A percentile compares a stretch with the other conserved stretches of the same genome.
phyloP scores from a whole-genome alignment of 495 filamentous ascomycete species.

The Aspergillus sclerotioniger region DNA sequence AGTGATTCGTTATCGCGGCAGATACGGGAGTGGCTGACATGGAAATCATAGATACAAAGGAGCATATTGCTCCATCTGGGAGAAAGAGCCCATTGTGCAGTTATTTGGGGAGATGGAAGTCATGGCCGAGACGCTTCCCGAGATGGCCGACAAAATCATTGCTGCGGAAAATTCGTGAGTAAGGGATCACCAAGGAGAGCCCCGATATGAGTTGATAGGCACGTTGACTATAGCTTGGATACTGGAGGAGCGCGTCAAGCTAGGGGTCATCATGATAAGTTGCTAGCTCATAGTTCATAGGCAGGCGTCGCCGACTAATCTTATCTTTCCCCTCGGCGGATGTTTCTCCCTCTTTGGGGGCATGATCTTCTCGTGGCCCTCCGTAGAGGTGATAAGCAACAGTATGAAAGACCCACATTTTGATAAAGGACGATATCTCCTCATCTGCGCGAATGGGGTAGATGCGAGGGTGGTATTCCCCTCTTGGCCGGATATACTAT shows the following conservation, averaged over 20 bases:
- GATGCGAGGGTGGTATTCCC: no score
- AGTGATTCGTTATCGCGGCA: background rate
- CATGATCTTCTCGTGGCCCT: background rate
- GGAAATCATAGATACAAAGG: constrained; percentile 29
- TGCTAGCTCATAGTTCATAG: background rate
- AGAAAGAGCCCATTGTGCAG: constrained; percentile 34
- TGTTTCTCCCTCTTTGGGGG: background rate
- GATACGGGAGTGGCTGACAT: background rate
- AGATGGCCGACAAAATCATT: constrained; percentile 42
- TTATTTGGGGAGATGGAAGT: constrained; percentile 41
- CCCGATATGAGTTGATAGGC: background rate
- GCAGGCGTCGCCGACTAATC: background rate
- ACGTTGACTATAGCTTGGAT: background rate
- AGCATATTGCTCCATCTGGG: constrained; percentile 34
- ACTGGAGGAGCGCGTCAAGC: background rate
- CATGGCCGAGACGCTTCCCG: constrained; percentile 36
- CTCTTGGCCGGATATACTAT: no score
- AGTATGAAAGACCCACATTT: background rate
- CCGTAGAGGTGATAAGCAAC: background rate
- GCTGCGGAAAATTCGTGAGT: constrained; percentile 5
- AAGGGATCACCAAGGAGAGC: background rate
- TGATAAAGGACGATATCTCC: no score
- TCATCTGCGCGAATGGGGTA: no score
- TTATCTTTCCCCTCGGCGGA: background rate
- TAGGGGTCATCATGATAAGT: background rate